Evolutionary conservation across 2,329 filamentous ascomycete genomes (phyloP).

Genomic region (Orbilia blumenaviensis): DNA sequence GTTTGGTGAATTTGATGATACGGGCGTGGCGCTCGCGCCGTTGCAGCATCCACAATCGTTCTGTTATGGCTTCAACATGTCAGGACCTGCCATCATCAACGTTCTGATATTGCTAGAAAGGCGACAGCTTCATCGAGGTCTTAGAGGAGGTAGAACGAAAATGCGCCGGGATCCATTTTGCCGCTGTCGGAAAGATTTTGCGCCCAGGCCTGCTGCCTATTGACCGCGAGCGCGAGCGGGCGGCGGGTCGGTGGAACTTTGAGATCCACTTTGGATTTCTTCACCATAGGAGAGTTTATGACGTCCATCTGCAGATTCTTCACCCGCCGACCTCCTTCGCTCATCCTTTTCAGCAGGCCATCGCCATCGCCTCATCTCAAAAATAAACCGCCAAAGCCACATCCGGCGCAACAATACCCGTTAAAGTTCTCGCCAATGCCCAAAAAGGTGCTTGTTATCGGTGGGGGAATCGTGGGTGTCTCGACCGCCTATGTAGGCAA

Average conservation of each 20-base stretch:
- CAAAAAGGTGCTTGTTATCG: constrained; percentile 37
- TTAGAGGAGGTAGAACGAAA: background rate
- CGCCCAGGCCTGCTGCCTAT: background rate
- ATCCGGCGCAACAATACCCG: background rate
- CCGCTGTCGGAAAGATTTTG: background rate
- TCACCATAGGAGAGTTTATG: constrained; percentile 8
- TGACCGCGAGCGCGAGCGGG: background rate
- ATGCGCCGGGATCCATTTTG: background rate
- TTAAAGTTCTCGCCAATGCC: constrained; percentile 14
- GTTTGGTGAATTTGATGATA: too few relatives aligned
- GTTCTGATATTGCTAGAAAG: background rate
- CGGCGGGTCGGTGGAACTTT: background rate
- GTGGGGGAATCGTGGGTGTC: constrained; percentile 49
- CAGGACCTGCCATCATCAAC: background rate
- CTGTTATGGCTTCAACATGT: background rate
- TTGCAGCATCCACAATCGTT: background rate
- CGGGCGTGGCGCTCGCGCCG: too few relatives aligned
- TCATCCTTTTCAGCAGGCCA: background rate
- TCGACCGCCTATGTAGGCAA: constrained; percentile 45
- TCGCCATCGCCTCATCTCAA: background rate
- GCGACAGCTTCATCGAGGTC: background rate
- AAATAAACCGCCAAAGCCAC: background rate
- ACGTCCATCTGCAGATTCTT: constrained; percentile 5
- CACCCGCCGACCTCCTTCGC: background rate
- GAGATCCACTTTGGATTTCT: constrained; percentile 10